Percentiles rank a stretch among this genome's conserved stretches.
Evolutionary conservation across 257 asterid genomes (phyloP).

Genomic region (Nyctanthes arbortristis): DNA sequence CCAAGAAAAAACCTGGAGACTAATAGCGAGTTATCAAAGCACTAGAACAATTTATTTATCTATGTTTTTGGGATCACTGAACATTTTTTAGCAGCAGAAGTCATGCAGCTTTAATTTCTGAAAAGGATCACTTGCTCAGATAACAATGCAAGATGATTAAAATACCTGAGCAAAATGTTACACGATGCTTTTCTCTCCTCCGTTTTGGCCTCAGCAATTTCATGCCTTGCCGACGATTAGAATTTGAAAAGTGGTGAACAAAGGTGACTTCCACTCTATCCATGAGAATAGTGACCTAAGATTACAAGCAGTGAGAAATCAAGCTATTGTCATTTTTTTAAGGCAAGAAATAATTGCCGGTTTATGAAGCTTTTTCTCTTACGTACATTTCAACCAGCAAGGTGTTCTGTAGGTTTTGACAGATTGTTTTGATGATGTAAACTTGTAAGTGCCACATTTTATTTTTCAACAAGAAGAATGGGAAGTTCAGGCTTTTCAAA

Average conservation of each 20-base stretch:
- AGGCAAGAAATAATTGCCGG: background rate
- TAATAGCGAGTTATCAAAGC: constrained; percentile 16
- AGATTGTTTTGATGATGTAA: background rate
- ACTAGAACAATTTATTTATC: background rate
- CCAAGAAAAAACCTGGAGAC: constrained; percentile 75
- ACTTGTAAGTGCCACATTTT: background rate
- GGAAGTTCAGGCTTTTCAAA: background rate
- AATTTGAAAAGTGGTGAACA: constrained; percentile 54
- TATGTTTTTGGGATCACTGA: constrained; percentile 14
- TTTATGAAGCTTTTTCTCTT: background rate
- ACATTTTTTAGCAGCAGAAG: constrained; percentile 13
- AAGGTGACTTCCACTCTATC: constrained; percentile 64
- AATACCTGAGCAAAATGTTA: constrained; percentile 70
- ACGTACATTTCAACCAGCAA: background rate
- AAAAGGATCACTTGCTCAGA: background rate
- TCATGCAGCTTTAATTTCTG: constrained; percentile 6
- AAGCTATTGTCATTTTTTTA: background rate
- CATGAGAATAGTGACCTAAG: constrained; percentile 65
- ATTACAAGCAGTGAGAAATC: constrained; percentile 2
- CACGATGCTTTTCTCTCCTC: constrained; percentile 57
- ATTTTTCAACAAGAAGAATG: background rate
- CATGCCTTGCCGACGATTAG: constrained; percentile 74
- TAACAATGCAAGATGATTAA: background rate
- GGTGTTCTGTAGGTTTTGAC: background rate
- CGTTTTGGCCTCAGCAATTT: constrained; percentile 72